Conservation (phyloP, 2,329 filamentous ascomycete species). For the Neofusicoccum sp. region DNA sequence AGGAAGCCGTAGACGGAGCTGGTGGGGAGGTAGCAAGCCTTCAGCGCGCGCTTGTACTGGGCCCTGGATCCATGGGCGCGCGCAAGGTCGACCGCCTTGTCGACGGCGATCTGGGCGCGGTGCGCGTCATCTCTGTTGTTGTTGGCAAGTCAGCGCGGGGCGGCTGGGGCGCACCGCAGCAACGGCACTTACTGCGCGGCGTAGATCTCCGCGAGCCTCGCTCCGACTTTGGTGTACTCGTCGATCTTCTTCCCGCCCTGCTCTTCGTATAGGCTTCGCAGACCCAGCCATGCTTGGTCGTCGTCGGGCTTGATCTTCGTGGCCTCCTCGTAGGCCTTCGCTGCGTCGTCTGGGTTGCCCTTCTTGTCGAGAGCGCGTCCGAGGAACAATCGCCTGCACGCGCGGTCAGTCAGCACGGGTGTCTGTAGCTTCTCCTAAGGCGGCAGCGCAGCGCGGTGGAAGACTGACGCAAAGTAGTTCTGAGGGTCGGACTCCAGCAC, state of each 20-base stretch:
- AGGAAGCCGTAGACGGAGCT: slow-evolving; percentile 78
- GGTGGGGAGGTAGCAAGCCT: slow-evolving; percentile 66
- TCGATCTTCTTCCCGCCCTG: slow-evolving; percentile 67
- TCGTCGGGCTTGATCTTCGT: slow-evolving; percentile 70
- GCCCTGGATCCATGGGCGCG: slow-evolving; percentile 67
- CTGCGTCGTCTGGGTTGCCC: slow-evolving; percentile 68
- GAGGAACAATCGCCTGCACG: slow-evolving; percentile 80
- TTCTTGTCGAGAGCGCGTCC: slow-evolving; percentile 82
- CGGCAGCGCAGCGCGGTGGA: too few species aligned
- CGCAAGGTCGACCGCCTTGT: slow-evolving; percentile 76
- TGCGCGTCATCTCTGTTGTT: slow-evolving; percentile 58
- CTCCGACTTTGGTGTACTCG: slow-evolving; percentile 70
- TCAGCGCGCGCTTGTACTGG: slow-evolving; percentile 75
- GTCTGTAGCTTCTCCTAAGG: too few species aligned
- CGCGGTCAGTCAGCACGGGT: slow-evolving; percentile 11
- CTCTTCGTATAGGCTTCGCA: slow-evolving; percentile 81
- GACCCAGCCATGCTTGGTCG: slow-evolving; percentile 84
- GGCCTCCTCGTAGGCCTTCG: slow-evolving; percentile 72
- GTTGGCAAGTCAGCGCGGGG: background rate
- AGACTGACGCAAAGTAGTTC: slow-evolving; percentile 86
- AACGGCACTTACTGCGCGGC: slow-evolving; percentile 54
- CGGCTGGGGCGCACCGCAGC: background rate
- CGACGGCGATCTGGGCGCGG: slow-evolving; percentile 63
- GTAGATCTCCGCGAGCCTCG: slow-evolving; percentile 74
- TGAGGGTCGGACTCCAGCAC: slow-evolving; percentile 70